Evolutionary conservation across 2,329 filamentous ascomycete species (phyloP).

Genomic region (Venturia nashicola): DNA sequence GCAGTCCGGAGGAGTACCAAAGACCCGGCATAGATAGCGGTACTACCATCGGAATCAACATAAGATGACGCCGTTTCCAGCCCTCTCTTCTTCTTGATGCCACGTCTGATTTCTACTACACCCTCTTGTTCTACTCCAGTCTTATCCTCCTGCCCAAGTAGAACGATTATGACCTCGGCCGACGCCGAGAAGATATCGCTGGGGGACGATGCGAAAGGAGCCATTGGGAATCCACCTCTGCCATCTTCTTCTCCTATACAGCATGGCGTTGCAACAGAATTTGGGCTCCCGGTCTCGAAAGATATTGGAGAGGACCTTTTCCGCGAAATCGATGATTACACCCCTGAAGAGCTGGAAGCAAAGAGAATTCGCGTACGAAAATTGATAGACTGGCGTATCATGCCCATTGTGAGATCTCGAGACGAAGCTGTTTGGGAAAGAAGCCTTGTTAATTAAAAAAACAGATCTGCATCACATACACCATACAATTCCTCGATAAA

Average conservation of each 20-base stretch:
- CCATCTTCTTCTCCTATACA: background rate
- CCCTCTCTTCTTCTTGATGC: background rate
- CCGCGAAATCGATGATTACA: conserved; percentile 30
- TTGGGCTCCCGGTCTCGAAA: conserved; percentile 2
- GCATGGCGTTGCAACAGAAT: background rate
- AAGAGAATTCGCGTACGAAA: conserved; percentile 29
- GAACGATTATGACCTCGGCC: background rate
- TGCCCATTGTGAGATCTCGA: conserved; percentile 28
- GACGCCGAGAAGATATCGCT: background rate
- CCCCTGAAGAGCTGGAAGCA: conserved; percentile 30
- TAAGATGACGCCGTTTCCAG: background rate
- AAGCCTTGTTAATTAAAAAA: background rate
- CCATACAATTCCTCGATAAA: conserved; percentile 31
- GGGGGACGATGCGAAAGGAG: background rate
- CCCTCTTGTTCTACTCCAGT: background rate
- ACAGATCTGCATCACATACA: conserved; percentile 19
- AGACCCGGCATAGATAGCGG: background rate
- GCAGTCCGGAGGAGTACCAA: background rate
- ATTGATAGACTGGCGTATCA: conserved; percentile 34
- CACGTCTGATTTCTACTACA: no score
- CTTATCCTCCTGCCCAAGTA: background rate
- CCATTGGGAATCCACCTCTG: background rate
- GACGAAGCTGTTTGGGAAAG: background rate
- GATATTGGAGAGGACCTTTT: conserved; percentile 36
- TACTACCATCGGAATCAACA: background rate